Evolutionary conservation across 192 early-diverging fungal species (phyloP).

Genomic region (Linnemannia elongata): DNA sequence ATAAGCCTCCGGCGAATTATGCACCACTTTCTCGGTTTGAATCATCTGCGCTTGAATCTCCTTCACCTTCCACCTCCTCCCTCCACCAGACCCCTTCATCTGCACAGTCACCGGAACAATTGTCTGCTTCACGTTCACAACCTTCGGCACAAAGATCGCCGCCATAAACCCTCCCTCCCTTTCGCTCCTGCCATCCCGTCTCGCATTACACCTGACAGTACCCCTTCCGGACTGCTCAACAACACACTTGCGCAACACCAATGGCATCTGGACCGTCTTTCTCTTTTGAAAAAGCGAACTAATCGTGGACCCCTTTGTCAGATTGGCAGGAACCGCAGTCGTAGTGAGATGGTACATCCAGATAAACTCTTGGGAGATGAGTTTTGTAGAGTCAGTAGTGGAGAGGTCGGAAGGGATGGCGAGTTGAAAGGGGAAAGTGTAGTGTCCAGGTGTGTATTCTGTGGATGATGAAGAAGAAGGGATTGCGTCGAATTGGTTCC

Average conservation of each 20-base stretch:
- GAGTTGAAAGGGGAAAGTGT: slow-evolving; percentile 15
- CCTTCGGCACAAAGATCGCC: neutral
- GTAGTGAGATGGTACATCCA: slow-evolving; percentile 16
- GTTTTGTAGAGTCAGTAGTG: slow-evolving; percentile 6
- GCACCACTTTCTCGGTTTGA: slow-evolving; percentile 8
- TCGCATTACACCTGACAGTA: neutral
- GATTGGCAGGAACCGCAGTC: neutral
- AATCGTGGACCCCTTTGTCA: neutral
- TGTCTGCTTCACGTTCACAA: neutral
- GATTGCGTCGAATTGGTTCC: neutral
- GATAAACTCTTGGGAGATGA: neutral
- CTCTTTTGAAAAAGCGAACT: neutral
- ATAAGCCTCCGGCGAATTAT: neutral
- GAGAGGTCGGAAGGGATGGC: slow-evolving; percentile 10
- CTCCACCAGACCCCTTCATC: neutral
- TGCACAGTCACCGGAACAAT: neutral
- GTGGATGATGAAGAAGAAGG: neutral
- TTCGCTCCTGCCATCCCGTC: neutral
- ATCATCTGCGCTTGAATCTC: neutral
- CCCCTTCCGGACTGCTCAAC: neutral
- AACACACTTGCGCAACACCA: neutral
- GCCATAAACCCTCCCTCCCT: neutral
- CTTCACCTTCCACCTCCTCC: neutral
- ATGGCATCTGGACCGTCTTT: neutral
- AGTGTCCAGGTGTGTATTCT: neutral